A percentile compares a stretch with the other conserved stretches of the same genome.
Evolutionary conservation across 306 rosid species (phyloP).

Genomic region (Vigna reflexopilosa): DNA sequence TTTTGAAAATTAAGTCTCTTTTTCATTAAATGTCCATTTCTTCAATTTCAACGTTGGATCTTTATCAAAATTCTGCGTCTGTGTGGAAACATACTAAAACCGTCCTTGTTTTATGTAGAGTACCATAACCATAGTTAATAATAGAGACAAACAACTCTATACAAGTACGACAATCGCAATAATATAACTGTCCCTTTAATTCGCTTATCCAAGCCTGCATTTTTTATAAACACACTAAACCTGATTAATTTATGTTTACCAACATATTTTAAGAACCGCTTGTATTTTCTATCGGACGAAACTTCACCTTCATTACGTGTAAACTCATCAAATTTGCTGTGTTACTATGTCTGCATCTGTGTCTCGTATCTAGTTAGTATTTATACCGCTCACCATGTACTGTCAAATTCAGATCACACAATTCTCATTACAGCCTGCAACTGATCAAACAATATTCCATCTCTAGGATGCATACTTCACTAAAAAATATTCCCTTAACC

Average conservation of each 20-base stretch:
- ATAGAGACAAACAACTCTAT: slow-evolving; percentile 42
- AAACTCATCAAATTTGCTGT: slow-evolving; percentile 28
- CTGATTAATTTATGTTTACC: slow-evolving; percentile 35
- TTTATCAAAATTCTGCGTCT: slow-evolving; percentile 28
- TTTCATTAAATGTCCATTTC: slow-evolving; percentile 48
- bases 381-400: neutral
- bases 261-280: neutral
- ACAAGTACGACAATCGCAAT: slow-evolving; percentile 50
- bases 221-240: slow-evolving; percentile 45
- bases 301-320: slow-evolving; percentile 3
- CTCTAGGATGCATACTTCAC: neutral
- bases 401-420: slow-evolving; percentile 17
- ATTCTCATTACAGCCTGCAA: slow-evolving; percentile 20
- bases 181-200: slow-evolving; percentile 43
- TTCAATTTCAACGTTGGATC: slow-evolving; percentile 35
- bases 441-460: slow-evolving; percentile 3
- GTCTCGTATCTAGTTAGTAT: neutral
- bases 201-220: slow-evolving; percentile 42
- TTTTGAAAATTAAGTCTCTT: slow-evolving; percentile 42
- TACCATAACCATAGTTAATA: slow-evolving; percentile 30
- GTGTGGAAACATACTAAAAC: slow-evolving; percentile 44
- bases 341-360: slow-evolving; percentile 19
- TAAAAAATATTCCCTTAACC: slow-evolving; percentile 4
- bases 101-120: slow-evolving; percentile 34
- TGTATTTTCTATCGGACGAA: neutral